Percentiles rank a stretch among this genome's conserved stretches.
Conservation (phyloP, 352 stramenopile species). For the Phytophthora sp. region DNA sequence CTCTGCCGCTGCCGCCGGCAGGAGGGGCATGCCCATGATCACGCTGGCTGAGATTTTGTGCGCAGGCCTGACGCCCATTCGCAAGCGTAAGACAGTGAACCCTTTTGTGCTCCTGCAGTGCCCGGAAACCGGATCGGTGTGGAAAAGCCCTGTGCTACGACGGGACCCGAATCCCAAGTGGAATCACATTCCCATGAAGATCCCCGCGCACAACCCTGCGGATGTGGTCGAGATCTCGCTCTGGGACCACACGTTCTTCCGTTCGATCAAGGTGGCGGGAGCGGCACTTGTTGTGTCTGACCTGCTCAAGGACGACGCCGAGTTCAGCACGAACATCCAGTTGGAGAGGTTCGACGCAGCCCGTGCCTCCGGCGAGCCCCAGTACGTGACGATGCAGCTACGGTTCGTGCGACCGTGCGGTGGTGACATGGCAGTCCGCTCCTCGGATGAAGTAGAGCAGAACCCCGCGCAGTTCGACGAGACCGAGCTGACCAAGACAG, state of each 20-base stretch:
- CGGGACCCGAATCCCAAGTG: constrained; percentile 50
- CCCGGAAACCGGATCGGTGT: constrained; percentile 29
- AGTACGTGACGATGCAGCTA: constrained; percentile 46
- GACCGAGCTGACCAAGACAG: constrained; percentile 11
- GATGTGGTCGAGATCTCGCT: constrained; percentile 66
- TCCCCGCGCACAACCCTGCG: constrained; percentile 35
- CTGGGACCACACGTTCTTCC: constrained; percentile 73
- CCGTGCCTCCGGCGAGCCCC: constrained; percentile 23
- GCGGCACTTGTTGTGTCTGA: constrained; percentile 50
- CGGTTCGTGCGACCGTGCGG: constrained; percentile 31
- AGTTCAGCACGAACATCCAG: constrained; percentile 52
- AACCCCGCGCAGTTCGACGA: constrained; percentile 5
- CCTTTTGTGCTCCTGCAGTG: constrained; percentile 57
- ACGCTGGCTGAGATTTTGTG: constrained; percentile 43
- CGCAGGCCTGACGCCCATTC: constrained; percentile 48
- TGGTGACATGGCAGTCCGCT: constrained; percentile 21
- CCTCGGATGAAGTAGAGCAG: constrained; percentile 32
- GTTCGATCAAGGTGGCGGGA: constrained; percentile 60
- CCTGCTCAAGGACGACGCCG: constrained; percentile 42
- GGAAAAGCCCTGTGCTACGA: constrained; percentile 55
- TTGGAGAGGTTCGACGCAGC: constrained; percentile 52
- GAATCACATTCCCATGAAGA: constrained; percentile 45
- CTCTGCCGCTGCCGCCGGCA: background rate
- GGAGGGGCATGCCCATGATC: constrained; percentile 21
- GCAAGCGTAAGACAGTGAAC: constrained; percentile 62